Percentiles rank a stretch among this genome's conserved stretches.
Conservation (phyloP, 2,329 filamentous ascomycete genomes). For the Cordyceps javanica region DNA sequence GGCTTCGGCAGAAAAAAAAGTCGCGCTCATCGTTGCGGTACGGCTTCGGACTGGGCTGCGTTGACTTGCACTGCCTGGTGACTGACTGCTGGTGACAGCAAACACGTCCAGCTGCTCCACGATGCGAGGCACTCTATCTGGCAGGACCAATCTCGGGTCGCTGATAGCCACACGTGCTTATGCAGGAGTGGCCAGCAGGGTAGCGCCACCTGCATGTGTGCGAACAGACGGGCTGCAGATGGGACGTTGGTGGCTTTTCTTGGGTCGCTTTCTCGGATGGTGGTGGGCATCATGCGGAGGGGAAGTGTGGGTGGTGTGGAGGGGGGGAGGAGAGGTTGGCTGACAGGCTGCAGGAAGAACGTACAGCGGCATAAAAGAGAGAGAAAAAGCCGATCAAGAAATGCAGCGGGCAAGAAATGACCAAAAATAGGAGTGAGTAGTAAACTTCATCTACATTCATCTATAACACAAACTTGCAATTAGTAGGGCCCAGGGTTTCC, state of each 20-base stretch:
- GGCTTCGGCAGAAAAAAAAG: neutral
- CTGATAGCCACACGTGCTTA: slow-evolving; percentile 8
- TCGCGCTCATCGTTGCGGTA: neutral
- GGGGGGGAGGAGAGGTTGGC: neutral
- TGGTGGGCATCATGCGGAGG: slow-evolving; percentile 5
- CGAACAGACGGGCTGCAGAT: neutral
- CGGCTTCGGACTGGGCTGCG: neutral
- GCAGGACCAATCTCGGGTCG: slow-evolving; percentile 11
- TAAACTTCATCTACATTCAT: too few species aligned
- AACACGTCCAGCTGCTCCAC: neutral
- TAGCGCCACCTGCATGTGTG: neutral
- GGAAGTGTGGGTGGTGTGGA: slow-evolving; percentile 1
- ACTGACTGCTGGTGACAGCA: neutral
- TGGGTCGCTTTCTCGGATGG: neutral
- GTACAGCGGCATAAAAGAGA: neutral
- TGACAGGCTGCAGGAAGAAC: neutral
- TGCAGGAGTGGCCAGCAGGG: neutral
- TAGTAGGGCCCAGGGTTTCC: too few species aligned
- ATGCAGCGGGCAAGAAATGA: neutral
- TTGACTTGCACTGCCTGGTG: neutral
- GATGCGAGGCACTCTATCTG: slow-evolving; percentile 6
- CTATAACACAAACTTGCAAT: too few species aligned
- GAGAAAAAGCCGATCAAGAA: neutral
- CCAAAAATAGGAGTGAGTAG: neutral
- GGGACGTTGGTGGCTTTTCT: neutral